Base-by-base conservation (phyloP, 2,329 filamentous ascomycete species). In the Exophiala xenobiotica region DNA sequence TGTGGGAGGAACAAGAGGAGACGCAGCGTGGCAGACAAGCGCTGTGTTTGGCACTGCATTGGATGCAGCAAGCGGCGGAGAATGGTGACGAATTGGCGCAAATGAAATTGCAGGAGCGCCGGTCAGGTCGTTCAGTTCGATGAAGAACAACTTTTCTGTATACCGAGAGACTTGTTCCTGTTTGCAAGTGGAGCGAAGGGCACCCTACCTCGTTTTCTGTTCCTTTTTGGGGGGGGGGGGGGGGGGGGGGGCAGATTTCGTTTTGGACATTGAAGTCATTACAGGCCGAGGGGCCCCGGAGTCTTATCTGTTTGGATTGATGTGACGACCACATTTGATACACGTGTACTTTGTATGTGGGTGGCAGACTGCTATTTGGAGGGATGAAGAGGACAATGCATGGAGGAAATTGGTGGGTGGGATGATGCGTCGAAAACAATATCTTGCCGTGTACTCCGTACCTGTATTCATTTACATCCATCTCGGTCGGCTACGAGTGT, bases 41-140 rank as follows among this genome's bases (percentile, higher is more conserved):
- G 35, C 93, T 97, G 88, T 96, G 91, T 64, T 82, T 96, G 51
- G 92, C 92, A 7, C 85, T 95, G 70, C 92, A 97, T 74, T 97
- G 92, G 91, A 96, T 97, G 90, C 89, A 92, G 72, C 78, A 88
- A 59, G 90, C 88, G 29, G 87, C 89, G 62, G 80, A 81, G 48
- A 90, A 90, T n/a, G 90, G 90, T 1, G 92, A 97, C 67, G 81
- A 87, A 64, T 75, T 95, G 61, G 92, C 92, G 16, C 85, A 83
- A 66, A 87, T 86, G 67, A 91, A 92, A 70, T 73, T 96, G 68
- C 80, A 85, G 58, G 88, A 95, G 71, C 71, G 80, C 40, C 78
- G 81, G 62, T 81, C 84, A 65, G 78, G 83, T 67, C 80, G 83
- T 64, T 78, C 74, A 46, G 76, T 81, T 64, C 76, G 77, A 57